phyloP scores from a whole-genome alignment of 352 stramenopile species.

The Paralagenidium karlingii region DNA sequence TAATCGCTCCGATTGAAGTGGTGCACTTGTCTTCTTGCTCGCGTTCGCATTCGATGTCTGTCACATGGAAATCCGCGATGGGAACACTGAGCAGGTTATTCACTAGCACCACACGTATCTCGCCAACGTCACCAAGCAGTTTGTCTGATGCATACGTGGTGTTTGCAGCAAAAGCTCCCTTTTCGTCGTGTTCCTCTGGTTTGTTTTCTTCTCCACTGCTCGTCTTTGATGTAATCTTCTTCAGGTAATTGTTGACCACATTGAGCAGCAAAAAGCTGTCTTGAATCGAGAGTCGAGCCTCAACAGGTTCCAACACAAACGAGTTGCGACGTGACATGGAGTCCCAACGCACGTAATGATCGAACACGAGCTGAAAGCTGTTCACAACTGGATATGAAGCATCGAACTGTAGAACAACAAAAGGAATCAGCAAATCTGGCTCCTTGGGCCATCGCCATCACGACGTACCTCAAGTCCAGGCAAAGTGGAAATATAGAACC shows the following conservation, averaged over 20 bases:
- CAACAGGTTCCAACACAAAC: conserved; percentile 67
- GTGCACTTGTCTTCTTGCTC: conserved; percentile 77
- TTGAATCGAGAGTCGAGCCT: conserved; percentile 80
- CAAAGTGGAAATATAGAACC: conserved; percentile 77
- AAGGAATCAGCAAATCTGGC: not conserved
- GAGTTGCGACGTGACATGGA: conserved; percentile 35
- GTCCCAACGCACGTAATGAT: conserved; percentile 22
- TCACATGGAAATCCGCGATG: conserved; percentile 77
- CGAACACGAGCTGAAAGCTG: conserved; percentile 66
- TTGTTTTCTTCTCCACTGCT: too few relatives aligned
- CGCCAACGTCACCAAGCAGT: conserved; percentile 72
- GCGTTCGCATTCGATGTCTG: conserved; percentile 82
- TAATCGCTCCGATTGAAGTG: conserved; percentile 56
- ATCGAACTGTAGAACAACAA: conserved; percentile 37
- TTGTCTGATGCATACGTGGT: conserved; percentile 51
- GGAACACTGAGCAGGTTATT: conserved; percentile 84
- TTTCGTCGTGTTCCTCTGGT: not conserved
- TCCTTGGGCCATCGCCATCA: not conserved
- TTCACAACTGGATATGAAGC: conserved; percentile 75
- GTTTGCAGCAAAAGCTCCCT: not conserved
- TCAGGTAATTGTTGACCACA: conserved; percentile 80
- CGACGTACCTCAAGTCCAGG: conserved; percentile 59
- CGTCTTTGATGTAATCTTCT: conserved; percentile 28
- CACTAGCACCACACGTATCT: conserved; percentile 72
- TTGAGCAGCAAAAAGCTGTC: conserved; percentile 71